Evolutionary conservation across 495 filamentous ascomycete genomes (phyloP), one percentile per base, ranked within the genome.

Genomic region (Friedmanniomyces simplex): DNA sequence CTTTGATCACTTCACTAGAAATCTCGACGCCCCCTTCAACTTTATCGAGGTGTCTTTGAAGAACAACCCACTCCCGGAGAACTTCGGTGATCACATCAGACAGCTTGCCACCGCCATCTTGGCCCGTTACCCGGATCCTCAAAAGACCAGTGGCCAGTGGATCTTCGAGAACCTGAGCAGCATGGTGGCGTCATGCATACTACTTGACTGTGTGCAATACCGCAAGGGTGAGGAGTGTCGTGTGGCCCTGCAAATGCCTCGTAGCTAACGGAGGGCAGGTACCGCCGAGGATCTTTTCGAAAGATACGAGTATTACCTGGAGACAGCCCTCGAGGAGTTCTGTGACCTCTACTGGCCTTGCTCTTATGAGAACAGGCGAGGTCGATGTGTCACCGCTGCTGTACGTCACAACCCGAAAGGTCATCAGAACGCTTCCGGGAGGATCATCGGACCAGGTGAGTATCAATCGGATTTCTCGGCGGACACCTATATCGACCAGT

Each of bases 1-100:
- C 1, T 81, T 77, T 51, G 72, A 78, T 30, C 79, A 82, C 57
- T 82, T 82, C 48, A 68, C 79, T 0, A 63, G 62, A 1, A 59
- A 71, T 36, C 68, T 77, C 4, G 71, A 79, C 47, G 65, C 56
- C 8, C 77, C 79, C 0, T 82, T 82, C 50, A 72, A 82, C 60
- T 79, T 82, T 53, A 70, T 79, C 12, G 61, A 73, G 54, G 72
- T 68, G 16, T 70, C 76, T 6, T 68, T 74, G 18, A 65, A 63
- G 18, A 68, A 71, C 32, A 76, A 70, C 42, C 72, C 72, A 4
- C 70, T 74, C 2, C 73, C 75, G 6, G 53, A 60, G 5, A 72
- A 75, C 50, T 77, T 79, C 66, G 72, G 74, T 22, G 76, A 76
- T 0, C 76, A 78, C 55, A 77, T 79, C 39, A 58, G 79, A 8